A percentile compares a stretch with the other conserved stretches of the same genome.
phyloP scores from a whole-genome alignment of 139 green algal genomes.

The Nannochloris sp. region DNA sequence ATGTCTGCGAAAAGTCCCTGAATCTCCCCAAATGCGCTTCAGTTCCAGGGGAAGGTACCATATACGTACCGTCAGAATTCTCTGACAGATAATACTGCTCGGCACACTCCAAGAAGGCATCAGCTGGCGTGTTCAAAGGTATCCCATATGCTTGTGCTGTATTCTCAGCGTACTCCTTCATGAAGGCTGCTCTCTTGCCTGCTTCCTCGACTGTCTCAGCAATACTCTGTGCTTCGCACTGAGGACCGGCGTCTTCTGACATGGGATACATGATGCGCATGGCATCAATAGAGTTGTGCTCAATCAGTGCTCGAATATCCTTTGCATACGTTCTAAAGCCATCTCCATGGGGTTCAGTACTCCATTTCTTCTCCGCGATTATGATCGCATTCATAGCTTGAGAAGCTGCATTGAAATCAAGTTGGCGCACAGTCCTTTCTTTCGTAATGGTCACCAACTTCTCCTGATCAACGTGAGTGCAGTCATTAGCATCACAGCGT shows the following conservation, averaged over 20 bases:
- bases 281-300: background rate
- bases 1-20: too few relatives aligned
- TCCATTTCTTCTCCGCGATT: background rate
- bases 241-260: background rate
- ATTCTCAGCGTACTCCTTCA: background rate
- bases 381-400: background rate
- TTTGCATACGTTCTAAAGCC: background rate
- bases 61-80: background rate
- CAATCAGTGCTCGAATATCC: background rate
- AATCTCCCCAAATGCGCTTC: too few relatives aligned
- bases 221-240: background rate
- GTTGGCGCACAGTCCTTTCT: background rate
- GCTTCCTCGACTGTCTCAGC: background rate
- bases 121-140: background rate
- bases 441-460: background rate
- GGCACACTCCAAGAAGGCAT: background rate
- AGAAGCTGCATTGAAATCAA: constrained; percentile 1
- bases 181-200: background rate
- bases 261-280: constrained; percentile 2
- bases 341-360: background rate
- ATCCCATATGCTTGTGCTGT: background rate
- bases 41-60: background rate
- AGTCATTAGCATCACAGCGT: background rate
- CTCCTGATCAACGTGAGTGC: background rate
- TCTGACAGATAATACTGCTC: background rate